phyloP scores from a whole-genome alignment of 1,139 yeast species.

The Insectozyma bohioensis region DNA sequence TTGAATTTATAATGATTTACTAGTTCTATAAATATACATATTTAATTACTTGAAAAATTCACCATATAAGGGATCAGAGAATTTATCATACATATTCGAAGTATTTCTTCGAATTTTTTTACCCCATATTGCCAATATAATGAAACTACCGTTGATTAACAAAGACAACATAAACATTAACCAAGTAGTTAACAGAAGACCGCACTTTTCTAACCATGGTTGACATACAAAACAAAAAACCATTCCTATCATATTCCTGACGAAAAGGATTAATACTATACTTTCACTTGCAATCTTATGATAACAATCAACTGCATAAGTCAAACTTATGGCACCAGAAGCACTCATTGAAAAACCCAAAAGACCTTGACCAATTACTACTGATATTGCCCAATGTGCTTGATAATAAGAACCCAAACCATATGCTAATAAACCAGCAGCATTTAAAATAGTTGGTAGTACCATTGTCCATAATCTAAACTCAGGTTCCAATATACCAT shows the following conservation, averaged over 20 bases:
- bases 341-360: slow-evolving; percentile 61
- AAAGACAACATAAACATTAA: slow-evolving; percentile 47
- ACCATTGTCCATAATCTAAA: slow-evolving; percentile 41
- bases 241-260: slow-evolving; percentile 49
- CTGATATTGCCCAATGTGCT: slow-evolving; percentile 51
- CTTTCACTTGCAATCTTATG: slow-evolving; percentile 56
- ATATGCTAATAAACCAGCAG: slow-evolving; percentile 39
- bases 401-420: slow-evolving; percentile 33
- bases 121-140: slow-evolving; percentile 39
- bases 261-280: slow-evolving; percentile 50
- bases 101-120: too few species aligned
- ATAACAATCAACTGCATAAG: slow-evolving; percentile 59
- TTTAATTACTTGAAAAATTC: slow-evolving; percentile 4
- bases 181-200: slow-evolving; percentile 42
- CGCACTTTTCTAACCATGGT: slow-evolving; percentile 45
- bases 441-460: slow-evolving; percentile 39
- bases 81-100: too few species aligned
- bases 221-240: slow-evolving; percentile 47
- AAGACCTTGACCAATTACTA: slow-evolving; percentile 51
- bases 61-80: slow-evolving; percentile 16
- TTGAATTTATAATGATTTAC: too few species aligned
- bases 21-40: too few species aligned
- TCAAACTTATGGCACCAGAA: slow-evolving; percentile 54
- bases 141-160: slow-evolving; percentile 40
- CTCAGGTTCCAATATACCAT: slow-evolving; percentile 44